Base-by-base conservation (phyloP, 176 grass and related monocot species). In the Bolboschoenus planiculmis region DNA sequence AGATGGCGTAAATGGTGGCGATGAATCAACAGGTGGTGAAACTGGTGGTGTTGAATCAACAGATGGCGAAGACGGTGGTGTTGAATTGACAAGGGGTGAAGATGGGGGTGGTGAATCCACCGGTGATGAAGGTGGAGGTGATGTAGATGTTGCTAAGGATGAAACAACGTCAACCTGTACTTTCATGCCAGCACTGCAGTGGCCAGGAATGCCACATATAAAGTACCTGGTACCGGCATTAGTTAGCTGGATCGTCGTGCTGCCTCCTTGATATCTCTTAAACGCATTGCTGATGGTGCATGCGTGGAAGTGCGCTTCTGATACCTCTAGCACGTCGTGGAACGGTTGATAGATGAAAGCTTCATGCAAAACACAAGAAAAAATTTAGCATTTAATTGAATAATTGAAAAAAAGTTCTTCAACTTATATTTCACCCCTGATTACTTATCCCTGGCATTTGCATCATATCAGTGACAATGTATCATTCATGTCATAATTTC, bases 321-420 rank as follows among this genome's bases (percentile, higher is more conserved):
- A 39, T 35, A 86, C 84, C n/a, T 86, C 84, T 4, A 86, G 56
- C 57, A 86, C 84, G 4, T 86, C 84, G 2, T 86, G 84, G 20
- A 23, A 79, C 0, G 75, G 51, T 39, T 48, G 2, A 67, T 86
- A 86, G 2, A 33, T 37, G 44, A 86, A 86, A 86, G 33, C 84
- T 85, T 54, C 8, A 63, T n/a, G 55, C 36, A 51, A 18, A 61
- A 53, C 11, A 85, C 3, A 58, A 85, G 56, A 61, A 51, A 85
- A 85, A 23, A 42, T 5, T 84, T 74, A 39, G 44, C 4, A 39
- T 46, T 13, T 10, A 14, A 72, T 40, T n/a, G 5, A 21, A 18
- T 24, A 10, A 68, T 24, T 44, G 5, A 67, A 67, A 39, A 10
- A 18, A 67, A 67, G n/a, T 18, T 63, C 11, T 63, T 31, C 60